These are phyloP conservation scores for Tremellales sp. DNA, from an alignment of 1,284 basidiomycete genomes.

Conservation along the genomic window DNA sequence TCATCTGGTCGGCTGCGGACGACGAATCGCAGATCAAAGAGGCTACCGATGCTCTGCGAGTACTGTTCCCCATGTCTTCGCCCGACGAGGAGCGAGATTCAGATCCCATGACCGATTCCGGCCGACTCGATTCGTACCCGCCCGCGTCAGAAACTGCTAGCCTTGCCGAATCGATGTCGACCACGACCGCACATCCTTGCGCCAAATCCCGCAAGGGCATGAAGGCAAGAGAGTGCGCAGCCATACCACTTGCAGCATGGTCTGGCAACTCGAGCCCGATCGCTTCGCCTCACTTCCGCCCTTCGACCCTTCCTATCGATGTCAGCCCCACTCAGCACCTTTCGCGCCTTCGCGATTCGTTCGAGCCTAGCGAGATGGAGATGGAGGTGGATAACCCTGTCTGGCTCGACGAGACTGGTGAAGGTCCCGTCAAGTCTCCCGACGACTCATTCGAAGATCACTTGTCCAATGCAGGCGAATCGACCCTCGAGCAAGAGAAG, in stretches of 20 bases:
- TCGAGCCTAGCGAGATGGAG: conserved; percentile 21
- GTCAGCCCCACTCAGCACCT: conserved; percentile 35
- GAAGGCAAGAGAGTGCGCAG: conserved; percentile 22
- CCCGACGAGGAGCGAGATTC: conserved; percentile 19
- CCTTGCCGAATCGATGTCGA: conserved; percentile 17
- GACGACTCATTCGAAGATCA: conserved; percentile 40
- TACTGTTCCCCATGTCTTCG: conserved; percentile 32
- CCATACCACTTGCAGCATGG: conserved; percentile 32
- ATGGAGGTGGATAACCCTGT: conserved; percentile 34
- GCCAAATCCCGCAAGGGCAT: conserved; percentile 13
- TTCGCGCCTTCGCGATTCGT: conserved; percentile 19
- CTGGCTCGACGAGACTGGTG: conserved; percentile 40
- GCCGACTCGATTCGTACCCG: conserved; percentile 29
- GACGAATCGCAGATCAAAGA: conserved; percentile 39
- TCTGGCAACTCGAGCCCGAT: conserved; percentile 29
- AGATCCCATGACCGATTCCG: conserved; percentile 18
- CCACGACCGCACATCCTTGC: conserved; percentile 15
- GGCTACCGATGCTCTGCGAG: conserved; percentile 40
- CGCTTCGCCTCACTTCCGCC: conserved; percentile 27
- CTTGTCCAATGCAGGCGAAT: conserved; percentile 31
- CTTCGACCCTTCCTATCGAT: conserved; percentile 15
- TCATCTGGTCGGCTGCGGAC: conserved; percentile 24
- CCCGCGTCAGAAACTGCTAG: conserved; percentile 24
- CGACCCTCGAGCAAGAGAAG: conserved; percentile 35
- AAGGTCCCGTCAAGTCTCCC: conserved; percentile 37